phyloP scores from a whole-genome alignment of 805 yeast genomes.

The Yarrowia yakushimensis region DNA sequence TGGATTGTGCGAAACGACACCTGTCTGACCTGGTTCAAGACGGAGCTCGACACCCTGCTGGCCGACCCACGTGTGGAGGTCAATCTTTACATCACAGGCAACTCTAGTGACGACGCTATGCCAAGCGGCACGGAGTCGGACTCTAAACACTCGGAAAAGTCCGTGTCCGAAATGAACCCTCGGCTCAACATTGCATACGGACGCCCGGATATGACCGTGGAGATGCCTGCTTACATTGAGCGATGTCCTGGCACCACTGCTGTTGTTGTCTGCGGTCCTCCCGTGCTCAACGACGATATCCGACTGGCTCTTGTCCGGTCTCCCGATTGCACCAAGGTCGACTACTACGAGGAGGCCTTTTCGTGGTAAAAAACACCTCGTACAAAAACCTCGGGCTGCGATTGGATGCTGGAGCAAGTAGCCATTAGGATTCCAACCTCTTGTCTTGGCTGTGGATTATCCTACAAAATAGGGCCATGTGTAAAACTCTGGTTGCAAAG shows the following conservation, averaged over 20 bases:
- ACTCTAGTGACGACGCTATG: neutral
- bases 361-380: conserved; percentile 33
- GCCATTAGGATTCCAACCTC: neutral
- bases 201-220: neutral
- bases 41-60: conserved; percentile 39
- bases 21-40: conserved; percentile 47
- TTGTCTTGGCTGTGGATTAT: neutral
- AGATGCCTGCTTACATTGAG: neutral
- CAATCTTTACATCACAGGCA: conserved; percentile 27
- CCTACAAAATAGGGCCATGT: conserved; percentile 15
- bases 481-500: neutral
- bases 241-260: neutral
- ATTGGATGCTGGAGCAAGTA: neutral
- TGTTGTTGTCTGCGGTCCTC: conserved; percentile 50
- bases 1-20: conserved; percentile 59
- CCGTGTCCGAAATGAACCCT: neutral
- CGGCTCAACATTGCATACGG: conserved; percentile 4
- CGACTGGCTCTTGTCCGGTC: conserved; percentile 43
- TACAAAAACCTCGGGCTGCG: too few species aligned
- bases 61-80: conserved; percentile 33
- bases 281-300: conserved; percentile 51
- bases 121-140: conserved; percentile 1
- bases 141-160: neutral
- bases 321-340: conserved; percentile 30
- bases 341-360: conserved; percentile 40